Evolutionary conservation across 805 yeast species (phyloP).

Genomic region (Monosporozyma aquatica): DNA sequence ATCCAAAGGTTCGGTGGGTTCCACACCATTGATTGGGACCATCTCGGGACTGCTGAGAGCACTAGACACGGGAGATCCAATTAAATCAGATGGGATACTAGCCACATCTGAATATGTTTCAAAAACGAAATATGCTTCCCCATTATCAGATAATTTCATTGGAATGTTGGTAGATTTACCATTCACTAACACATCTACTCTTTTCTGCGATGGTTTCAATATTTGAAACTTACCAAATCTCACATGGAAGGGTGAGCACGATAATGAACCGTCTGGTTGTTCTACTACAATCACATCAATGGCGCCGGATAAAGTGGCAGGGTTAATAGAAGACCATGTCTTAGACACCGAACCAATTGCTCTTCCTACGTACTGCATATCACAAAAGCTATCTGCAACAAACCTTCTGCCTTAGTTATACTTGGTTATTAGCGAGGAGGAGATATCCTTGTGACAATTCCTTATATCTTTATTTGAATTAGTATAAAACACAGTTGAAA

Average conservation of each 20-base stretch:
- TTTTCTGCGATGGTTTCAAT: slow-evolving; percentile 89
- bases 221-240: slow-evolving; percentile 92
- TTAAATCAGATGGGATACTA: slow-evolving; percentile 64
- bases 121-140: slow-evolving; percentile 95
- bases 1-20: background rate
- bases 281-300: slow-evolving; percentile 93
- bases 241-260: slow-evolving; percentile 94
- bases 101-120: slow-evolving; percentile 55
- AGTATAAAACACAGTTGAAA: no score
- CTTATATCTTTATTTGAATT: no score
- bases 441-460: no score
- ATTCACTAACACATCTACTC: slow-evolving; percentile 81
- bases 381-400: no score
- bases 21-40: slow-evolving; percentile 17
- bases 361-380: slow-evolving; percentile 93
- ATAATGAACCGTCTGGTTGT: slow-evolving; percentile 65
- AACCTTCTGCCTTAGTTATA: no score
- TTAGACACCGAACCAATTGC: slow-evolving; percentile 92
- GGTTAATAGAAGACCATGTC: slow-evolving; percentile 95
- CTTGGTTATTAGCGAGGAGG: no score
- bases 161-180: slow-evolving; percentile 74
- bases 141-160: slow-evolving; percentile 95
- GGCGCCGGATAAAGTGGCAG: slow-evolving; percentile 93
- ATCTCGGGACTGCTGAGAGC: slow-evolving; percentile 51
- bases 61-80: slow-evolving; percentile 79